Conservation (phyloP, 2,329 filamentous ascomycete genomes). For the Botryosphaeria agaves region DNA sequence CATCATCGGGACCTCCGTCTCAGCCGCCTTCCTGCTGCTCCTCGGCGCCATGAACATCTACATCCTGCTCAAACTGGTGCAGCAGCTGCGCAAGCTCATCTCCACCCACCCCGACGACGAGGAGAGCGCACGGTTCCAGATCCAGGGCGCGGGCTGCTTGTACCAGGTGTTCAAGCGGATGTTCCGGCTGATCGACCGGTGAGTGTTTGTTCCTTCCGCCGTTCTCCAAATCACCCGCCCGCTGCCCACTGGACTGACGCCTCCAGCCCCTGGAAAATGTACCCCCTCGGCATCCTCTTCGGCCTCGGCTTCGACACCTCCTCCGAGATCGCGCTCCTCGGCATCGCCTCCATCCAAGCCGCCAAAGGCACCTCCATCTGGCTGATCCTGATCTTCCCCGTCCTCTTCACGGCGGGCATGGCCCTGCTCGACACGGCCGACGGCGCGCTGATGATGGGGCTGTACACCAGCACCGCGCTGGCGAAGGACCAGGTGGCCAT, state of each 20-base stretch:
- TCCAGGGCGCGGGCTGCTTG: conserved; percentile 64
- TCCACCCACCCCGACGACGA: conserved; percentile 13
- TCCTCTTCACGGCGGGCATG: conserved; percentile 90
- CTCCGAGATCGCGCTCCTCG: conserved; percentile 80
- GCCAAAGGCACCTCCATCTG: conserved; percentile 77
- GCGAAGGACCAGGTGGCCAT: conserved; percentile 75
- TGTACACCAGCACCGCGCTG: conserved; percentile 70
- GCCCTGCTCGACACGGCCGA: conserved; percentile 86
- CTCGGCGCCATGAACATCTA: conserved; percentile 72
- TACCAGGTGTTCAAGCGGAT: conserved; percentile 53
- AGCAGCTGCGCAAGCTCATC: conserved; percentile 47
- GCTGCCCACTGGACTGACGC: not conserved
- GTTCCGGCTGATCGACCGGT: conserved; percentile 52
- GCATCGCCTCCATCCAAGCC: conserved; percentile 76
- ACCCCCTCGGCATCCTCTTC: conserved; percentile 69
- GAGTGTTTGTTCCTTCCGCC: conserved; percentile 2
- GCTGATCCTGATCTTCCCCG: conserved; percentile 82
- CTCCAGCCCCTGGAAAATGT: conserved; percentile 82
- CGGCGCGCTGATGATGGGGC: conserved; percentile 83
- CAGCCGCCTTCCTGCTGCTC: conserved; percentile 64
- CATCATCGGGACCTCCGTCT: conserved; percentile 79
- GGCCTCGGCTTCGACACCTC: conserved; percentile 92
- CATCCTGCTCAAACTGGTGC: conserved; percentile 65
- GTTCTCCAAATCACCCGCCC: not conserved
- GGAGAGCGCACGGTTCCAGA: conserved; percentile 23